Conservation (phyloP, 1,284 basidiomycete genomes). For the Ustilago xerochloae region DNA sequence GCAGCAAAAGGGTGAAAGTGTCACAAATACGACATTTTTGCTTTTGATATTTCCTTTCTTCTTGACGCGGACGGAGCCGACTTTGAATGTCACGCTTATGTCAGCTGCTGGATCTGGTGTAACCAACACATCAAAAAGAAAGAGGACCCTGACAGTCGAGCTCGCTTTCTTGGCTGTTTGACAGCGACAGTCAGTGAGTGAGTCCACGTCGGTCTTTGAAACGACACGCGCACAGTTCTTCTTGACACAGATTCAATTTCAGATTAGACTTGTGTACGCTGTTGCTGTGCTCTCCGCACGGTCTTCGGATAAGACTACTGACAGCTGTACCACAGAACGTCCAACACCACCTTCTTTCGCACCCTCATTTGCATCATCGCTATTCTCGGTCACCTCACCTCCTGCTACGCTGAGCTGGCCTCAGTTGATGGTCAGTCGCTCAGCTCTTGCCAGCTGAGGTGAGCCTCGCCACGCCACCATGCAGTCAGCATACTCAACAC, state of each 20-base stretch:
- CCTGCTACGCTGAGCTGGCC: slow-evolving; percentile 16
- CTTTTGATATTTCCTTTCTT: too few species aligned
- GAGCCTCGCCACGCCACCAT: slow-evolving; percentile 5
- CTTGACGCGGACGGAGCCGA: too few species aligned
- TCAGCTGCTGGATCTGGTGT: background rate
- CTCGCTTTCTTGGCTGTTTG: background rate
- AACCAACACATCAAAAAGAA: too few species aligned
- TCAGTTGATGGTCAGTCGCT: background rate
- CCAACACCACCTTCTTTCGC: background rate
- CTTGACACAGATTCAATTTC: background rate
- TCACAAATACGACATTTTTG: too few species aligned
- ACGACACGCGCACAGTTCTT: slow-evolving; percentile 1
- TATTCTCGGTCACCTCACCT: background rate
- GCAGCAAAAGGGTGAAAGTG: too few species aligned
- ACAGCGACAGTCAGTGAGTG: too few species aligned
- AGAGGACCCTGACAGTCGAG: background rate
- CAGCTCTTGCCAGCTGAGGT: background rate
- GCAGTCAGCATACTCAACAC: slow-evolving; percentile 26
- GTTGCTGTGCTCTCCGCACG: background rate
- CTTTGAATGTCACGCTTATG: background rate
- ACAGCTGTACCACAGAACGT: background rate
- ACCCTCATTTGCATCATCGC: background rate
- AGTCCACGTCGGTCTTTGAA: too few species aligned
- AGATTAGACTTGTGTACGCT: background rate
- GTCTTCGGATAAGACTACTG: background rate